Base-by-base conservation (phyloP, 768 basidiomycete genomes). In the Phlebiopsis gigantea region DNA sequence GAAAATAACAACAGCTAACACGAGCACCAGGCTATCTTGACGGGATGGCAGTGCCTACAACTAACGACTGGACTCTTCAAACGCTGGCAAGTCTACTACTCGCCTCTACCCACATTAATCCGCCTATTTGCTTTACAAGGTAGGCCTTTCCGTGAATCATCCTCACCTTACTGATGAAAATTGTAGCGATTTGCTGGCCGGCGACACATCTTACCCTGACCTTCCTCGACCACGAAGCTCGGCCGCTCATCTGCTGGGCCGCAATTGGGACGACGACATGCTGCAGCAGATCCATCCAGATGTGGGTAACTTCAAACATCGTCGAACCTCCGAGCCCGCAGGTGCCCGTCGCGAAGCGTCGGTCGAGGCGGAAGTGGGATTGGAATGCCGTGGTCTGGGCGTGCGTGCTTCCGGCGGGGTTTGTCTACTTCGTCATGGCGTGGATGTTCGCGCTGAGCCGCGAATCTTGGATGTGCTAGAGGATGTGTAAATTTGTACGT, bases 241-340 rank as follows among this genome's bases (percentile, higher is more conserved):
- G 93, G 8, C 92, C 93, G 0, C 84, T 91, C n/a, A 73, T 88
- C 4, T 87, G 84, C 50, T 98, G 96, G 96, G 87, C 92, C 3
- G 80, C 87, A 10, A 89, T 98, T 47, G 94, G 87, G 0, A 93
- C 87, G 12, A 92, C 90, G 46, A 97, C 96, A 0, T 90, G 87
- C 65, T 75, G 87, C 54, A 87, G 86, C 62, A 80, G 90, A 53
- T 82, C 85, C 62, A 80, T 98, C 54, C 92, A 97, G 73, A 86
- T 97, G 58, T 98, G 94, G 93, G 94, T 97, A 24, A 96, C 94
- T 41, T 89, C 87, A 66, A 98, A 98, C 68, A 80, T 98, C 57
- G 71, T 70, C 26, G 45, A 63, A 59, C 60, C 63, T 21, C 48
- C 24, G 12, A 46, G 28, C 59, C 59, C 46, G 51, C 29, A 22